Evolutionary conservation across 352 stramenopile genomes (phyloP).

Genomic region (Plasmopara viticola): DNA sequence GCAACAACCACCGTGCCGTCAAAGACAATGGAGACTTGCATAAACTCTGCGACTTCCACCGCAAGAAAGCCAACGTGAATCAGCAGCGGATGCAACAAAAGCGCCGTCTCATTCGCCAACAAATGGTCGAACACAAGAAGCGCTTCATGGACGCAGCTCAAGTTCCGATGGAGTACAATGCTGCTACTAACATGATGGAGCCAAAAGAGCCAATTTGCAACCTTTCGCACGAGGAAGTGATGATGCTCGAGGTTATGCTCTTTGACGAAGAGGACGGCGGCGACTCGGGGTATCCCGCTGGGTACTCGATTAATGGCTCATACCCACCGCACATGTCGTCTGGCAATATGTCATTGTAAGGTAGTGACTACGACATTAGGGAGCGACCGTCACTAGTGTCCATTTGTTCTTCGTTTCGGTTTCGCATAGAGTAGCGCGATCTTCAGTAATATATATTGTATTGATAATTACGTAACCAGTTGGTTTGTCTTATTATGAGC

Average conservation of each 20-base stretch:
- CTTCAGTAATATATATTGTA: constrained; percentile 19
- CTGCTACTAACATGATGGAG: constrained; percentile 24
- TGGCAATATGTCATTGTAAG: constrained; percentile 28
- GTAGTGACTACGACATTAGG: background rate
- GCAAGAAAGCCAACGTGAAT: constrained; percentile 63
- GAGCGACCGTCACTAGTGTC: constrained; percentile 3
- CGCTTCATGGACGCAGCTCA: constrained; percentile 37
- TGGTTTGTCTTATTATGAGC: too few relatives aligned
- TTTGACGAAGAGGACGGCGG: constrained; percentile 32
- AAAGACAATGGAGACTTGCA: constrained; percentile 72
- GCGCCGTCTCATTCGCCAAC: constrained; percentile 35
- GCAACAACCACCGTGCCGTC: constrained; percentile 51
- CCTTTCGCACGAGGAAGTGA: constrained; percentile 34
- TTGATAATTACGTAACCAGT: background rate
- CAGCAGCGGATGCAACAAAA: constrained; percentile 67
- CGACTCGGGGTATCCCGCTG: constrained; percentile 8
- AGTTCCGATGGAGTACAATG: constrained; percentile 29
- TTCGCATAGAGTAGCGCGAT: constrained; percentile 34
- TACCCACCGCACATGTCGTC: constrained; percentile 16
- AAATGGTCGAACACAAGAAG: constrained; percentile 49
- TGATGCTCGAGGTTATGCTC: constrained; percentile 39
- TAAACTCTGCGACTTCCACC: constrained; percentile 70
- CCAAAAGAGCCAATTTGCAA: constrained; percentile 36
- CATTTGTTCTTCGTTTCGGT: constrained; percentile 21
- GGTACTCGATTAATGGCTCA: constrained; percentile 9